These are phyloP conservation scores for Lyophyllum semitale DNA, from an alignment of 768 basidiomycete genomes.

Conservation along the genomic window DNA sequence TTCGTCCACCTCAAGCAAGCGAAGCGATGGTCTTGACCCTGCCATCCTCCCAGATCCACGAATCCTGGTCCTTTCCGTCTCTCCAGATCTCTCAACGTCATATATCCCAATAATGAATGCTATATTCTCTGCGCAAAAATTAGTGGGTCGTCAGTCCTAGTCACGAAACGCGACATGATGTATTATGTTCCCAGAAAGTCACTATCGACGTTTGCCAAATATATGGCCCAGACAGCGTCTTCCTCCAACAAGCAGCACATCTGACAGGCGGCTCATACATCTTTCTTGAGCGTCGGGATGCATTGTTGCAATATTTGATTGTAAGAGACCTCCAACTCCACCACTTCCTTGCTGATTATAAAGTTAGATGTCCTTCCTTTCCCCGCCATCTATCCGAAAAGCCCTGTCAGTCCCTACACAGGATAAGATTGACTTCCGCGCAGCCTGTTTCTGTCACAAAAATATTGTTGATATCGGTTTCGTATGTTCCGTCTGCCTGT, in stretches of 20 bases:
- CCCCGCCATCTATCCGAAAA: slow-evolving; percentile 63
- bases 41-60: slow-evolving; percentile 37
- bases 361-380: slow-evolving; percentile 75
- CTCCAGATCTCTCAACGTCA: slow-evolving; percentile 83
- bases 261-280: slow-evolving; percentile 95
- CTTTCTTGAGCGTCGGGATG: slow-evolving; percentile 75
- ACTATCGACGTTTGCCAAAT: slow-evolving; percentile 96
- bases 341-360: slow-evolving; percentile 1
- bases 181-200: slow-evolving; percentile 70
- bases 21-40: slow-evolving; percentile 29
- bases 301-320: slow-evolving; percentile 89
- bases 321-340: slow-evolving; percentile 35
- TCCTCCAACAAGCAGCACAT: slow-evolving; percentile 96
- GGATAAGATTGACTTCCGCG: slow-evolving; percentile 94
- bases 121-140: slow-evolving; percentile 98
- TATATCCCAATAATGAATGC: slow-evolving; percentile 99
- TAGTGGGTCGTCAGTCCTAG: slow-evolving; percentile 49
- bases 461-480: slow-evolving; percentile 95
- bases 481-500: slow-evolving; percentile 97
- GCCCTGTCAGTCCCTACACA: slow-evolving; percentile 86
- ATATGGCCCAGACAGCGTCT: slow-evolving; percentile 86
- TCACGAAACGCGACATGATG: not conserved
- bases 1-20: slow-evolving; percentile 28
- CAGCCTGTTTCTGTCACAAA: slow-evolving; percentile 99
- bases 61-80: slow-evolving; percentile 81